Percentiles rank a stretch among this genome's conserved stretches.
Conservation (phyloP, 306 rosid species). For the Vachellia collinsii region DNA sequence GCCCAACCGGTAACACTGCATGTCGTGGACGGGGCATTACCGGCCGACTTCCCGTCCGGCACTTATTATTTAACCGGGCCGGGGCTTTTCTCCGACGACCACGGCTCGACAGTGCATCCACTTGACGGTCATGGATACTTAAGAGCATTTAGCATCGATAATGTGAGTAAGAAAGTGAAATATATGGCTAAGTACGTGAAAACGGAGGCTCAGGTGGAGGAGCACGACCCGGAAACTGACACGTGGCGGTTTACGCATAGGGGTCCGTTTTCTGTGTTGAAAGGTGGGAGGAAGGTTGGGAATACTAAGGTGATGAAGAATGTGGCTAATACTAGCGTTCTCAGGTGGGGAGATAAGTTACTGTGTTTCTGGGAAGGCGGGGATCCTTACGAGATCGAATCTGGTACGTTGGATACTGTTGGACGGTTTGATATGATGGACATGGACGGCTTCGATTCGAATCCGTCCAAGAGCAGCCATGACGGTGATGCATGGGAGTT, state of each 20-base stretch:
- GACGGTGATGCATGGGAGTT: conserved; percentile 56
- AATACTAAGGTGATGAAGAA: conserved; percentile 97
- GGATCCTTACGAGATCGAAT: conserved; percentile 79
- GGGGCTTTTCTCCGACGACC: conserved; percentile 78
- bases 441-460: conserved; percentile 41
- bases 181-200: conserved; percentile 88
- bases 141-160: conserved; percentile 67
- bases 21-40: conserved; percentile 61
- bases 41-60: conserved; percentile 71
- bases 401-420: conserved; percentile 63
- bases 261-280: conserved; percentile 90
- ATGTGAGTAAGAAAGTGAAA: conserved; percentile 38
- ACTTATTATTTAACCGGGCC: conserved; percentile 86
- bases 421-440: conserved; percentile 52
- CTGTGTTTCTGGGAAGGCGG: conserved; percentile 98
- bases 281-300: conserved; percentile 81
- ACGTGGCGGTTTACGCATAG: conserved; percentile 80
- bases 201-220: conserved; percentile 83
- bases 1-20: conserved; percentile 45
- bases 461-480: neutral
- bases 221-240: conserved; percentile 57
- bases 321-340: conserved; percentile 91
- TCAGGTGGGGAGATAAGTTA: conserved; percentile 72
- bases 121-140: conserved; percentile 90
- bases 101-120: conserved; percentile 93